Conservation (phyloP, 2,329 filamentous ascomycete genomes). For the Dendrostoma leiphaemia region DNA sequence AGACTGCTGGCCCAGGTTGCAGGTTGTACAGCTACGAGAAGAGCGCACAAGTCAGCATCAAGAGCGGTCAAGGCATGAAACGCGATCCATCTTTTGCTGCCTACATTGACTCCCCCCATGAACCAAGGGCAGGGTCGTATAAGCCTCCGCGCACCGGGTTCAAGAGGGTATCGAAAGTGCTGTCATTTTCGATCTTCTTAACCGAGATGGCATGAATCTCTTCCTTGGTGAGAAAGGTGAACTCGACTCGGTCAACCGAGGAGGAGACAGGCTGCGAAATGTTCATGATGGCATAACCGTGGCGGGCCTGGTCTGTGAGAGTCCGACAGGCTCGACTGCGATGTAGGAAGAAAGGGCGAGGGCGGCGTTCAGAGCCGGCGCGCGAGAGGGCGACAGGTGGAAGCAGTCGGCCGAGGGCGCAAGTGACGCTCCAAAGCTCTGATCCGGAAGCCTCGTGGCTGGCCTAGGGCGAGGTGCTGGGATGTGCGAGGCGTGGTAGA, state of each 20-base stretch:
- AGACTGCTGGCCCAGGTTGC: conserved; percentile 74
- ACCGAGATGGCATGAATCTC: conserved; percentile 91
- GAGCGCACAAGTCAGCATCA: not conserved
- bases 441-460: not conserved
- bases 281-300: conserved; percentile 51
- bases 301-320: no score
- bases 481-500: not conserved
- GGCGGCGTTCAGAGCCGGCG: not conserved
- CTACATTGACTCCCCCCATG: conserved; percentile 82
- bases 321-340: no score
- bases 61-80: not conserved
- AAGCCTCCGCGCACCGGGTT: conserved; percentile 88
- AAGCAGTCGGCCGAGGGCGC: not conserved
- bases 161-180: conserved; percentile 88
- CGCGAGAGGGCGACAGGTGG: not conserved
- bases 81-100: conserved; percentile 27
- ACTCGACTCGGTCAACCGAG: conserved; percentile 82
- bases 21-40: conserved; percentile 78
- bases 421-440: not conserved
- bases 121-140: conserved; percentile 88
- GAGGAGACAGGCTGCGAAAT: conserved; percentile 80
- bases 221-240: conserved; percentile 75
- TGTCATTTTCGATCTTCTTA: conserved; percentile 88
- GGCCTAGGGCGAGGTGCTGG: not conserved
- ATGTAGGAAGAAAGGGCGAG: no score